Conservation (phyloP, 1,139 yeast species). For the Geotrichum cucujoidarum region DNA sequence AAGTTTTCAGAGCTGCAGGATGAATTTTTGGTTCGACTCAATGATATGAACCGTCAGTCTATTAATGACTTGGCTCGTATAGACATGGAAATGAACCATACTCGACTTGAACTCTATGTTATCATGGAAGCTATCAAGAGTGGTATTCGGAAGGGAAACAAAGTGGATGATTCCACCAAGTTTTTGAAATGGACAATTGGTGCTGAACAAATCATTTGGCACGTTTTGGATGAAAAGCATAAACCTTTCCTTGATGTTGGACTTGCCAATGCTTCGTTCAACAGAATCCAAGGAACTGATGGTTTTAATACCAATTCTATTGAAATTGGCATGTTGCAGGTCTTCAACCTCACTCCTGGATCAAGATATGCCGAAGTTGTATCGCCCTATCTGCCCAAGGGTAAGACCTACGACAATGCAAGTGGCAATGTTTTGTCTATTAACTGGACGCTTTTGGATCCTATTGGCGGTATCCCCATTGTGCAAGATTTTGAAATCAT, state of each 20-base stretch:
- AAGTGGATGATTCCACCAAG: slow-evolving; percentile 38
- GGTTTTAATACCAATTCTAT: slow-evolving; percentile 60
- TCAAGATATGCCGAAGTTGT: slow-evolving; percentile 69
- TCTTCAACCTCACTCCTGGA: slow-evolving; percentile 56
- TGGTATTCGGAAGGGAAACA: slow-evolving; percentile 42
- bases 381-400: slow-evolving; percentile 43
- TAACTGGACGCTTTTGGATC: slow-evolving; percentile 68
- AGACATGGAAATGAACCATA: slow-evolving; percentile 54
- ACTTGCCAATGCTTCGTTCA: slow-evolving; percentile 56
- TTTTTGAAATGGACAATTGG: slow-evolving; percentile 57
- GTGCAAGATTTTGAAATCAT: slow-evolving; percentile 48
- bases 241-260: slow-evolving; percentile 70
- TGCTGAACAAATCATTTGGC: slow-evolving; percentile 70
- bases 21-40: slow-evolving; percentile 37
- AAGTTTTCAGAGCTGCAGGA: slow-evolving; percentile 45
- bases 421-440: slow-evolving; percentile 44
- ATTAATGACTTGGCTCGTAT: slow-evolving; percentile 38
- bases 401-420: slow-evolving; percentile 28
- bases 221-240: slow-evolving; percentile 56
- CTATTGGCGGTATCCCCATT: slow-evolving; percentile 82
- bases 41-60: slow-evolving; percentile 27
- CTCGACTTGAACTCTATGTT: slow-evolving; percentile 55
- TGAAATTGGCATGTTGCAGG: slow-evolving; percentile 60
- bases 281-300: slow-evolving; percentile 56
- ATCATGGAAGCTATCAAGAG: slow-evolving; percentile 63